phyloP scores from a whole-genome alignment of 352 stramenopile genomes.

The Pythium utonaiense region DNA sequence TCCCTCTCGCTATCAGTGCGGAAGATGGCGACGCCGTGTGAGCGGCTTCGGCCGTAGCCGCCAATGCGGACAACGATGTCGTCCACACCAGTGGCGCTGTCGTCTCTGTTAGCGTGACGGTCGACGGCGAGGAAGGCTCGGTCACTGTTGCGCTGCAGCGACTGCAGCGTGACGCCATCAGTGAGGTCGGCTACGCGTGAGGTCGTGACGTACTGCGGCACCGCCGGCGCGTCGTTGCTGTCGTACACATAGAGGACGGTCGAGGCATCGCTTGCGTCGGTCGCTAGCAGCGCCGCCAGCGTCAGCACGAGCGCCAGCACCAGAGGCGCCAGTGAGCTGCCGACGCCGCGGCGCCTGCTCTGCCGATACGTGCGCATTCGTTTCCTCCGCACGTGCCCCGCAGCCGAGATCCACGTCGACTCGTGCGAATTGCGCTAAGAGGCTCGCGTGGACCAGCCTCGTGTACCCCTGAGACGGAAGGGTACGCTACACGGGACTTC shows the following conservation, averaged over 20 bases:
- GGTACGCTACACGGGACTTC: not conserved
- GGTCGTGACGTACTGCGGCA: not conserved
- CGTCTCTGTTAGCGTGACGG: not conserved
- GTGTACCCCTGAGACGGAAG: not conserved
- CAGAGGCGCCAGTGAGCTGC: not conserved
- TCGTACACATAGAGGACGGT: not conserved
- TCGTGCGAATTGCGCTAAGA: not conserved
- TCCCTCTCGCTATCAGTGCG: slow-evolving; percentile 9
- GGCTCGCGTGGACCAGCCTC: not conserved
- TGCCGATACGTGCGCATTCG: not conserved
- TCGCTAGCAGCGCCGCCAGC: not conserved
- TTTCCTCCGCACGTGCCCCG: too few relatives aligned
- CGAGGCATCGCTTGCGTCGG: not conserved
- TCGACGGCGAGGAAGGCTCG: slow-evolving; percentile 2
- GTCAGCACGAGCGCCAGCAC: too few relatives aligned
- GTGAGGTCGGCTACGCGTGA: not conserved
- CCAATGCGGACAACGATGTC: slow-evolving; percentile 10
- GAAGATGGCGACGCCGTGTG: slow-evolving; percentile 40
- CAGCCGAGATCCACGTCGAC: not conserved
- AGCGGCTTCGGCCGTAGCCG: slow-evolving; percentile 12
- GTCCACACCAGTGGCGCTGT: not conserved
- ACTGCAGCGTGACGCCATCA: not conserved
- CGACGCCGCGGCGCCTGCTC: not conserved
- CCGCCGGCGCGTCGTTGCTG: not conserved
- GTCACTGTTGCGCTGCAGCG: not conserved